A percentile compares a stretch with the other conserved stretches of the same genome.
Conservation (phyloP, 257 asterid genomes). For the Solanum habrochaites region DNA sequence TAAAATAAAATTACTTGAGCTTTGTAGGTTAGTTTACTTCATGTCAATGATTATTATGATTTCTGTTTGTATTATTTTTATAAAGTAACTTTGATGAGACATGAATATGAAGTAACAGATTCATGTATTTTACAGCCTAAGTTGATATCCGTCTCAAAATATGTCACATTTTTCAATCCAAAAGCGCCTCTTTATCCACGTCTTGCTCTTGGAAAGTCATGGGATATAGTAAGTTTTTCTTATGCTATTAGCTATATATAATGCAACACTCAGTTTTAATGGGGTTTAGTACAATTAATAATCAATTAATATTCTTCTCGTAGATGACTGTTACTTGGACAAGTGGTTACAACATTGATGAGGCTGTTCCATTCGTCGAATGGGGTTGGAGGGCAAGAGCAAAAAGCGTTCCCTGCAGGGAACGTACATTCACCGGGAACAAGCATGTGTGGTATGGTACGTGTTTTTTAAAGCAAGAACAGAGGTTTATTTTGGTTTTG, state of each 20-base stretch:
- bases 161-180: slow-evolving; percentile 63
- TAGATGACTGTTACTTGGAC: slow-evolving; percentile 94
- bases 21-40: background rate
- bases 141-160: slow-evolving; percentile 56
- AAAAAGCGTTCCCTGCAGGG: slow-evolving; percentile 45
- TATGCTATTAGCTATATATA: too few relatives aligned
- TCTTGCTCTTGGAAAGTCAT: slow-evolving; percentile 85
- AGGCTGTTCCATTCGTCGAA: slow-evolving; percentile 61
- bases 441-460: slow-evolving; percentile 71
- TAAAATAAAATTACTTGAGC: background rate
- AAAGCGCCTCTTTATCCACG: slow-evolving; percentile 93
- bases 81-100: background rate
- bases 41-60: background rate
- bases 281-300: too few relatives aligned
- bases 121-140: slow-evolving; percentile 55
- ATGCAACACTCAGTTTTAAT: too few relatives aligned
- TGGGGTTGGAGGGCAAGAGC: slow-evolving; percentile 41
- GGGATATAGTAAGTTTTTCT: slow-evolving; percentile 62
- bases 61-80: background rate
- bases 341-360: slow-evolving; percentile 64
- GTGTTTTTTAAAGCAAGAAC: background rate
- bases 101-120: background rate
- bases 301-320: background rate
- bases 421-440: slow-evolving; percentile 45
- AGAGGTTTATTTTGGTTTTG: background rate